Conservation (phyloP, 495 filamentous ascomycete genomes). For the Lentithecium fluviatile region DNA sequence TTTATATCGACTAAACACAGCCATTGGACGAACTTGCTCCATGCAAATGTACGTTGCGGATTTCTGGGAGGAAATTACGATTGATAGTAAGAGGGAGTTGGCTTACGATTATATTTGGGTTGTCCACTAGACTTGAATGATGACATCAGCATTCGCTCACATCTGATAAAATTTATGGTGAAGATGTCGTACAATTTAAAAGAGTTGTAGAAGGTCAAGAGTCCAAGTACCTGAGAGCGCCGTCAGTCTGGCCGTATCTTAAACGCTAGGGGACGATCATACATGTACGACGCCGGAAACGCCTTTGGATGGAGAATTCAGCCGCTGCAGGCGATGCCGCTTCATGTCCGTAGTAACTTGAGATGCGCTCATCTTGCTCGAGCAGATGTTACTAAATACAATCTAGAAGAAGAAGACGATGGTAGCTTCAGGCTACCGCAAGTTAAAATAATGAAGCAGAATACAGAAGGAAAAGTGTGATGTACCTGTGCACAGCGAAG, state of each 20-base stretch:
- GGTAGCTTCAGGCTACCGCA: background rate
- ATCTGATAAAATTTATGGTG: background rate
- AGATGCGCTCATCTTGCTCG: constrained; percentile 20
- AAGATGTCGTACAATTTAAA: constrained; percentile 59
- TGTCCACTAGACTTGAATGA: constrained; percentile 42
- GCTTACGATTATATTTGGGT: constrained; percentile 42
- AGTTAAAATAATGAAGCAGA: too few species aligned
- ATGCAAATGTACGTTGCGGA: too few species aligned
- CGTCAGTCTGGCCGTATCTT: background rate
- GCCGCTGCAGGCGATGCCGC: constrained; percentile 69
- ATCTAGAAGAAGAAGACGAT: background rate
- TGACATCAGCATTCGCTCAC: constrained; percentile 15
- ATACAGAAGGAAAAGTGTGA: too few species aligned
- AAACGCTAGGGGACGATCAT: constrained; percentile 19
- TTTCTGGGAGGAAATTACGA: too few species aligned
- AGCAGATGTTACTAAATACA: background rate
- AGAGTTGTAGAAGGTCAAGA: constrained; percentile 65
- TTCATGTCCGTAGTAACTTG: constrained; percentile 11
- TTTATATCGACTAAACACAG: too few species aligned
- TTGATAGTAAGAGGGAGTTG: too few species aligned
- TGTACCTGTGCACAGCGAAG: too few species aligned
- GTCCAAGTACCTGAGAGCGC: constrained; percentile 48
- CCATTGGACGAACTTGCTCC: too few species aligned
- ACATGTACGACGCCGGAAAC: constrained; percentile 71
- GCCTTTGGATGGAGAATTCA: constrained; percentile 67